Percentiles rank a stretch among this genome's conserved stretches.
Conservation (phyloP, 2,329 filamentous ascomycete species). For the Phialophora chinensis region DNA sequence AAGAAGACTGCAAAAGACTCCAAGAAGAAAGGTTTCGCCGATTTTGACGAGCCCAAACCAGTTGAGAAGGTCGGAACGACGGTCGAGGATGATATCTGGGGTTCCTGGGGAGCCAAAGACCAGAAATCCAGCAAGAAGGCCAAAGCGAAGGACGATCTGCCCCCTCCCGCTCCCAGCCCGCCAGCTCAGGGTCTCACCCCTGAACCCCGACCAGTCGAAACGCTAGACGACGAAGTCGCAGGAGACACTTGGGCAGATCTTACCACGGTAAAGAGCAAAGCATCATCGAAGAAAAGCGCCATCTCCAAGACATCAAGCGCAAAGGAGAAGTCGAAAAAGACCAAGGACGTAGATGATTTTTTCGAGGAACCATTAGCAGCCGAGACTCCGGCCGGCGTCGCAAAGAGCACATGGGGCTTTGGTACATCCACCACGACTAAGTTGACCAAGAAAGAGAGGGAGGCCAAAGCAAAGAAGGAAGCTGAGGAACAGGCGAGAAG, state of each 20-base stretch:
- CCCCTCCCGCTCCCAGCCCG: conserved; percentile 56
- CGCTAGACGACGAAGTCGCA: conserved; percentile 42
- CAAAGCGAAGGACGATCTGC: conserved; percentile 51
- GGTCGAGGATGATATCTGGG: conserved; percentile 45
- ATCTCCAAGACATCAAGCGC: conserved; percentile 39
- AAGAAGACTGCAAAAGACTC: conserved; percentile 55
- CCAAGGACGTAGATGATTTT: conserved; percentile 36
- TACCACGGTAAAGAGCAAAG: conserved; percentile 45
- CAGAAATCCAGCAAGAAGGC: conserved; percentile 56
- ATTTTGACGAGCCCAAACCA: conserved; percentile 28
- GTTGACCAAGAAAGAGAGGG: conserved; percentile 54
- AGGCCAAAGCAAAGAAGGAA: conserved; percentile 52
- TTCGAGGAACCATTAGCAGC: conserved; percentile 41
- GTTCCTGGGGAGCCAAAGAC: conserved; percentile 37
- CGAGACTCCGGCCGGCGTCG: conserved; percentile 46
- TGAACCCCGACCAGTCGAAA: conserved; percentile 47
- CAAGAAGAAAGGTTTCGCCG: conserved; percentile 47
- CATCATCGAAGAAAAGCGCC: conserved; percentile 50
- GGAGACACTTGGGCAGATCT: conserved; percentile 49
- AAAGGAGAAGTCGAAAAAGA: conserved; percentile 40
- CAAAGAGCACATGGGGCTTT: conserved; percentile 53
- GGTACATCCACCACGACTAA: conserved; percentile 49
- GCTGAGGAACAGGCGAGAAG: conserved; percentile 42
- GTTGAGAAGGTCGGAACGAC: conserved; percentile 27
- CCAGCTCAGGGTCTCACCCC: conserved; percentile 53